phyloP scores from a whole-genome alignment of 1,284 basidiomycete genomes.

The Coniferiporia weirii region DNA sequence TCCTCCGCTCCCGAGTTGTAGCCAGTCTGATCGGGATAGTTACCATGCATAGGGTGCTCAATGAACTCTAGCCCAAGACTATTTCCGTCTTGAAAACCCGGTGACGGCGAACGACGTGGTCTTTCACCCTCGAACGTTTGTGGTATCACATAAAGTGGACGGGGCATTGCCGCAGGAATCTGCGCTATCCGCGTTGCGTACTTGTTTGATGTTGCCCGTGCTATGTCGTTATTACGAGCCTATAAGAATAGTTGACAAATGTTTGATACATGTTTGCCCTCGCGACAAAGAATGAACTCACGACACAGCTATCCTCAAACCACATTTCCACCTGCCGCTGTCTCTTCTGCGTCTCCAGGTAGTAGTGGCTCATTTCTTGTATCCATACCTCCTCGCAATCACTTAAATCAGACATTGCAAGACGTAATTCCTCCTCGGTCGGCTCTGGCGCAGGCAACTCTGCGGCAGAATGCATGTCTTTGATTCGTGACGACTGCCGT shows the following conservation, averaged over 20 bases:
- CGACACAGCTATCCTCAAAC: slow-evolving; percentile 60
- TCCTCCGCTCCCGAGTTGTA: slow-evolving; percentile 33
- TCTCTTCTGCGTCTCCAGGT: slow-evolving; percentile 64
- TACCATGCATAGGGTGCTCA: slow-evolving; percentile 23
- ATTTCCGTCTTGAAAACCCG: slow-evolving; percentile 25
- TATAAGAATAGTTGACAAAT: slow-evolving; percentile 27
- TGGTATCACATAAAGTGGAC: slow-evolving; percentile 28
- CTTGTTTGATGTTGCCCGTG: slow-evolving; percentile 54
- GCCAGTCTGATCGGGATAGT: slow-evolving; percentile 22
- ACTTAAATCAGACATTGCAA: slow-evolving; percentile 68
- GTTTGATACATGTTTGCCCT: slow-evolving; percentile 16
- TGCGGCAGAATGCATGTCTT: slow-evolving; percentile 32
- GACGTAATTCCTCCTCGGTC: slow-evolving; percentile 42
- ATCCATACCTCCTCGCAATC: slow-evolving; percentile 74
- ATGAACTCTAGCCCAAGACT: slow-evolving; percentile 23
- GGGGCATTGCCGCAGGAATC: slow-evolving; percentile 52
- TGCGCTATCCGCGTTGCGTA: slow-evolving; percentile 60
- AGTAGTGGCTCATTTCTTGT: slow-evolving; percentile 60
- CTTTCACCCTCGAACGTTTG: slow-evolving; percentile 29
- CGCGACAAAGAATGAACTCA: slow-evolving; percentile 30
- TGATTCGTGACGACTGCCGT: slow-evolving; percentile 38
- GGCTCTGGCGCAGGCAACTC: slow-evolving; percentile 30
- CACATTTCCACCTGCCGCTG: slow-evolving; percentile 64
- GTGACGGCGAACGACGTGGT: slow-evolving; percentile 31
- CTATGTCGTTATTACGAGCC: slow-evolving; percentile 63